These are phyloP conservation scores for Neurospora africana DNA, from an alignment of 495 filamentous ascomycete species.

Conservation along the genomic window DNA sequence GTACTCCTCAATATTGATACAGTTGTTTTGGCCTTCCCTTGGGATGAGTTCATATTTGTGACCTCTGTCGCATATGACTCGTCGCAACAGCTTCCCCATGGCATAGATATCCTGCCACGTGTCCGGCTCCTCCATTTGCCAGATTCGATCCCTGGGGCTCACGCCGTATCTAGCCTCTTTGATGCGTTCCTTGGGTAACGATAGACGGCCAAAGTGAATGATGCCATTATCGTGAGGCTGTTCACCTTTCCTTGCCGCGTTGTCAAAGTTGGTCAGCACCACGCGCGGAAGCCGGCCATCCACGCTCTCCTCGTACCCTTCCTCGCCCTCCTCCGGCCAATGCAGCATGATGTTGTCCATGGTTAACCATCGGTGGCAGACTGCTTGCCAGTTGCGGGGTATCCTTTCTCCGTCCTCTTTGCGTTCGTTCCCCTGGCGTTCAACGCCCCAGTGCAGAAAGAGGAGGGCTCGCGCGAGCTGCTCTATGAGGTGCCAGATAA, in stretches of 20 bases:
- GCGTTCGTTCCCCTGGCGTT: neutral
- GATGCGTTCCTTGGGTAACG: neutral
- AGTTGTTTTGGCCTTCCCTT: neutral
- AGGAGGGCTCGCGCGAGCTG: slow-evolving; percentile 7
- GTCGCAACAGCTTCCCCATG: slow-evolving; percentile 1
- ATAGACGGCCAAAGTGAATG: neutral
- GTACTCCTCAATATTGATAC: neutral
- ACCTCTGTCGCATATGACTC: neutral
- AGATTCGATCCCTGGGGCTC: neutral
- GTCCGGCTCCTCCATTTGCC: neutral
- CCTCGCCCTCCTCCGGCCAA: neutral
- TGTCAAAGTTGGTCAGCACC: neutral
- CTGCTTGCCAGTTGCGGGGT: neutral
- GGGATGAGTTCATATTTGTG: neutral
- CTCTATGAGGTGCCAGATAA: slow-evolving; percentile 11
- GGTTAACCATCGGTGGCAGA: neutral
- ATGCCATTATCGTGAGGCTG: neutral
- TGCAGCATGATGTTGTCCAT: neutral
- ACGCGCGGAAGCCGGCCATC: neutral
- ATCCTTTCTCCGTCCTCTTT: neutral
- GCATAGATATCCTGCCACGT: slow-evolving; percentile 1
- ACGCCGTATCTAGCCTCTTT: neutral
- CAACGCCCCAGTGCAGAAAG: slow-evolving; percentile 3
- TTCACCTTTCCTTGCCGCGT: neutral
- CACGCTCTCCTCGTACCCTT: neutral